Percentiles rank a stretch among this genome's conserved stretches.
phyloP scores from a whole-genome alignment of 139 green algal species.

The Volvox reticuliferus region DNA sequence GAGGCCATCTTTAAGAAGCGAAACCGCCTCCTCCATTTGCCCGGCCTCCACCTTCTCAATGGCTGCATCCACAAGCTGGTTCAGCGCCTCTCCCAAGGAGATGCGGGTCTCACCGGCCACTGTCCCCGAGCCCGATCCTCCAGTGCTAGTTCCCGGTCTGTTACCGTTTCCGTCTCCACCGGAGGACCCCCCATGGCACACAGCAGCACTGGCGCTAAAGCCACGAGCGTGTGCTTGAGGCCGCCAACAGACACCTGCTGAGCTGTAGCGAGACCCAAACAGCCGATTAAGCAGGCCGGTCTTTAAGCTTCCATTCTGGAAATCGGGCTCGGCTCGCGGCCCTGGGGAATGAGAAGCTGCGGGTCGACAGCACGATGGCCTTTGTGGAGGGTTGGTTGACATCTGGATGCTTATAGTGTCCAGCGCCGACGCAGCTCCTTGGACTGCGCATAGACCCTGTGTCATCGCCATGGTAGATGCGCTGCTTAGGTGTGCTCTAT shows the following conservation, averaged over 20 bases:
- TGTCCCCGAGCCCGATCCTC: neutral
- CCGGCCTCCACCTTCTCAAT: constrained; percentile 63
- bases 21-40: constrained; percentile 48
- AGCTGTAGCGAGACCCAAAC: neutral
- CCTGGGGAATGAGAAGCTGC: too few relatives aligned
- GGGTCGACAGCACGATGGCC: neutral
- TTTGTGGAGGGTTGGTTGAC: neutral
- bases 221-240: neutral
- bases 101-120: constrained; percentile 34
- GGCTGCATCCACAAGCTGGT: constrained; percentile 59
- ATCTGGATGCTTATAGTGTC: neutral
- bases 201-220: neutral
- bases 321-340: neutral
- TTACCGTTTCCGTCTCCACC: neutral
- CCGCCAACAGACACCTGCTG: neutral
- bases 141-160: neutral
- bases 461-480: neutral
- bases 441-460: neutral
- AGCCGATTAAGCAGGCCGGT: neutral
- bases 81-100: constrained; percentile 51
- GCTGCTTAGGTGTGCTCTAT: neutral
- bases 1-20: constrained; percentile 65
- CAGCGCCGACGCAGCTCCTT: neutral
- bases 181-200: too few relatives aligned
- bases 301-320: too few relatives aligned